Evolutionary conservation across 768 basidiomycete genomes (phyloP), one percentile per base, ranked within the genome.

Genomic region (Auricularia cornea): DNA sequence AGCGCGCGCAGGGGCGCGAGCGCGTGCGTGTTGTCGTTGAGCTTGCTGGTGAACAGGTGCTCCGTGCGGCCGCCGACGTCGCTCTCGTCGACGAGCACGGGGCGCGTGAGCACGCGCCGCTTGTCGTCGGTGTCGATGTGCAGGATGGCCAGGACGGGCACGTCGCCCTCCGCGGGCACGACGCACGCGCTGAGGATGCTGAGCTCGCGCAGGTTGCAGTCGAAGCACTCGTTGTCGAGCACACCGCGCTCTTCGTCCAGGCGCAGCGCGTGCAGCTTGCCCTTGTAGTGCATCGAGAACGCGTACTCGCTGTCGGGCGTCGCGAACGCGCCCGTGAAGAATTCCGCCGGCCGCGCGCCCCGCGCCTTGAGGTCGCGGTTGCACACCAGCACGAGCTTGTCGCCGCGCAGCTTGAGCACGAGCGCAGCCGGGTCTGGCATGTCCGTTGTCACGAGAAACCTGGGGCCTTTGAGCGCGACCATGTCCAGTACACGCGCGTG

Each of bases 131-230:
- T 80, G 71, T 92, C 88, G 10, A 85, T 69, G 67, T 88, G 83
- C 10, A 94, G 74, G 54, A 94, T 84, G 11, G 84, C 88, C 54
- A 95, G 72, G 0, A 80, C 41, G 30, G 81, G 80, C 20, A 78
- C 78, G 18, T 75, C 68, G 5, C 72, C 63, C 3, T 68, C 65
- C 1, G 79, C 68, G 20, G 82, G 75, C 18, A 93, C 72, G 75
- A 93, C 88, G 3, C 83, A 75, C 41, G 93, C 69, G 4, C 85
- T 81, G 31, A 92, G 77, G 6, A 94, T 74, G 71, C 86, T 91
- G 56, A 87, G 72, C 68, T 91, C 88, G 3, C 83, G 79, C 20
- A 90, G 64, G 59, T 90, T 88, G 61, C 67, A 65, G 35, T 70
- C 69, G 64, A 70, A 70, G n/a, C 64, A 61, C 2, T 31, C 28